A percentile compares a stretch with the other conserved stretches of the same genome.
phyloP scores from a whole-genome alignment of 2,329 filamentous ascomycete species.

The Nemania serpens region DNA sequence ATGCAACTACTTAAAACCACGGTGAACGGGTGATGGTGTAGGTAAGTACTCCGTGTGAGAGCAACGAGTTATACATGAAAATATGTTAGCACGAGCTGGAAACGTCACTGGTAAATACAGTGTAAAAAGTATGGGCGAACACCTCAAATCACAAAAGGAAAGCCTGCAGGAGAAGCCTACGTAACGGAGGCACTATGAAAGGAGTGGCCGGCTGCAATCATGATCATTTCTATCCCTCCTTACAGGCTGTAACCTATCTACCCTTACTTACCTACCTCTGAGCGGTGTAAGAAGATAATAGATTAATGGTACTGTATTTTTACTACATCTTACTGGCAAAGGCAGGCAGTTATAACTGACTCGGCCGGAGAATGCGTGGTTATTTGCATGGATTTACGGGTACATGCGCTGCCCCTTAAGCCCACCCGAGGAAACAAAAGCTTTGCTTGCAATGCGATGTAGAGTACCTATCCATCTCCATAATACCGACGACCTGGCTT shows the following conservation, averaged over 20 bases:
- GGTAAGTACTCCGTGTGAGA: not conserved
- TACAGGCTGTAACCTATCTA: no score
- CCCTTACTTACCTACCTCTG: not conserved
- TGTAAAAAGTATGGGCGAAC: not conserved
- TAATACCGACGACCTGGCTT: not conserved
- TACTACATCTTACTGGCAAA: not conserved
- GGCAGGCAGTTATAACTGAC: slow-evolving; percentile 12
- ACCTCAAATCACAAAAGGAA: not conserved
- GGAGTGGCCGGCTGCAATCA: not conserved
- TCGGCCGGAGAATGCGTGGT: slow-evolving; percentile 20
- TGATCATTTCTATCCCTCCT: not conserved
- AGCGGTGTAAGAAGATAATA: not conserved
- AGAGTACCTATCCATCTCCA: not conserved
- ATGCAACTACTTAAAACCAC: not conserved
- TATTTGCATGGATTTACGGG: slow-evolving; percentile 23
- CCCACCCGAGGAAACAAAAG: not conserved
- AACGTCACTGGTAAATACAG: slow-evolving; percentile 8
- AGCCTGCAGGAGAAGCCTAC: not conserved
- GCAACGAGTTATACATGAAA: not conserved
- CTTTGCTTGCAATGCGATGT: not conserved
- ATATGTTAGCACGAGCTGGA: not conserved
- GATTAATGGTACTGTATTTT: not conserved
- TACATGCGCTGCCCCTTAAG: not conserved
- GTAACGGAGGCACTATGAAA: not conserved
- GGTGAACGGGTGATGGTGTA: not conserved